Evolutionary conservation across 306 rosid genomes (phyloP), one percentile per base, ranked within the genome.

Genomic region (Senna tora): DNA sequence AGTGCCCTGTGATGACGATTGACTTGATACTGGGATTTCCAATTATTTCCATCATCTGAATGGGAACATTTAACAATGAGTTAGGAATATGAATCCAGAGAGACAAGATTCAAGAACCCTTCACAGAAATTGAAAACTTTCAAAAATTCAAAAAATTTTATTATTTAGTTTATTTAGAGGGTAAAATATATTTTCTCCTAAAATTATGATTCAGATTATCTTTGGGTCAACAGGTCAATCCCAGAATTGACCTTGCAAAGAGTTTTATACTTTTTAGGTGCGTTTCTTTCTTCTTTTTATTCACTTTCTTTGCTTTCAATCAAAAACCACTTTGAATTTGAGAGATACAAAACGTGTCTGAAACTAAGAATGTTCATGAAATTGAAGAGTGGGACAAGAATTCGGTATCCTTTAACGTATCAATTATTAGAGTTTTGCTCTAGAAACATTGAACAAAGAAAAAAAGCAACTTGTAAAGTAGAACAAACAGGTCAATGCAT

Each of bases 1-100:
- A 89, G n/a, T 87, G 93, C 28, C 96, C 97, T 4, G 96, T 91
- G 58, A 91, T 79, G 6, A 91, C 81, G 21, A 91, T 79, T 76
- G 93, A 78, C 80, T 81, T 91, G 68, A 82, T 76, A 53, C 65
- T 77, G 54, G 62, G 76, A 38, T 73, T 75, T 66, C 75, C 61
- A 56, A 58, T 52, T 54, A 85, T 16, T 43, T 63, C 82, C 73
- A 25, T 33, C 52, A 88, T 79, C 96, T 91, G 85, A 30, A 84
- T 61, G 14, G 46, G 67, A 33, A 49, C 19, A 66, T 46, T 52
- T 72, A 7, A 30, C 20, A 14, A 19, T 20, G 42, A 73, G 61
- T 59, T 28, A 34, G 34, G 53, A 46, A n/a, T 21, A 58, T 38
- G 17, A 17, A 49, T 68, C 45, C 5, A 42, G 67, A 46, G 41